These are phyloP conservation scores for Thecaphora frezii DNA, from an alignment of 1,284 basidiomycete species.

Conservation along the genomic window DNA sequence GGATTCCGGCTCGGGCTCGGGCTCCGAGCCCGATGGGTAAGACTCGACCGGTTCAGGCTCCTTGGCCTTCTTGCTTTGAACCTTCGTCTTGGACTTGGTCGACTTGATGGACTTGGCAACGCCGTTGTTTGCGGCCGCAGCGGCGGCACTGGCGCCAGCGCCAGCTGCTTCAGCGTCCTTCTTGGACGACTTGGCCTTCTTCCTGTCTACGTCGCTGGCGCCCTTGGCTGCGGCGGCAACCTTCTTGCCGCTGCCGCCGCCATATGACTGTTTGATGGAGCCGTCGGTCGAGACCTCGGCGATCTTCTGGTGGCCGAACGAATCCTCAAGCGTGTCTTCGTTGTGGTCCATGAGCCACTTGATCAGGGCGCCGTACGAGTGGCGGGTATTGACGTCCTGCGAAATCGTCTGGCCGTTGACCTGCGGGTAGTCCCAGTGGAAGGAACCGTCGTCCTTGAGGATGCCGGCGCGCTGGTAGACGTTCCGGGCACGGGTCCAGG, in stretches of 20 bases:
- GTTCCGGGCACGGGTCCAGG: constrained; percentile 49
- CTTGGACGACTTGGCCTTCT: constrained; percentile 28
- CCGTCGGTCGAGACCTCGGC: constrained; percentile 30
- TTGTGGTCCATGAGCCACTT: constrained; percentile 55
- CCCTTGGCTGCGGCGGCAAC: neutral
- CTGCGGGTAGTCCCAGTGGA: constrained; percentile 57
- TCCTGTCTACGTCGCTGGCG: constrained; percentile 2
- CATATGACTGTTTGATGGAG: constrained; percentile 34
- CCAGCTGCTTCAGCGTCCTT: constrained; percentile 10
- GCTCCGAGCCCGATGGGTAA: constrained; percentile 19
- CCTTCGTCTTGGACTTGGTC: constrained; percentile 24
- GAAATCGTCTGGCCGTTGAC: constrained; percentile 33
- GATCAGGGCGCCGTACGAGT: constrained; percentile 50
- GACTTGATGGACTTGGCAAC: constrained; percentile 9
- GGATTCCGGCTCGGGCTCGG: constrained; percentile 18
- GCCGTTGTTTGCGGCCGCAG: constrained; percentile 5
- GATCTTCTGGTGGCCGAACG: constrained; percentile 41
- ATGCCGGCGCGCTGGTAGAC: constrained; percentile 55
- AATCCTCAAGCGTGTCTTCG: constrained; percentile 56
- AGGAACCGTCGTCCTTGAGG: constrained; percentile 46
- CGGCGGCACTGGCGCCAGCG: constrained; percentile 19
- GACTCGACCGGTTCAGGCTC: constrained; percentile 29
- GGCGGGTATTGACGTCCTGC: constrained; percentile 49
- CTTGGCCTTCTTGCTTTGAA: constrained; percentile 10
- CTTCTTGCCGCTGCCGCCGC: constrained; percentile 9